Base-by-base conservation (phyloP, 306 rosid species). In the Begonia masoniana region DNA sequence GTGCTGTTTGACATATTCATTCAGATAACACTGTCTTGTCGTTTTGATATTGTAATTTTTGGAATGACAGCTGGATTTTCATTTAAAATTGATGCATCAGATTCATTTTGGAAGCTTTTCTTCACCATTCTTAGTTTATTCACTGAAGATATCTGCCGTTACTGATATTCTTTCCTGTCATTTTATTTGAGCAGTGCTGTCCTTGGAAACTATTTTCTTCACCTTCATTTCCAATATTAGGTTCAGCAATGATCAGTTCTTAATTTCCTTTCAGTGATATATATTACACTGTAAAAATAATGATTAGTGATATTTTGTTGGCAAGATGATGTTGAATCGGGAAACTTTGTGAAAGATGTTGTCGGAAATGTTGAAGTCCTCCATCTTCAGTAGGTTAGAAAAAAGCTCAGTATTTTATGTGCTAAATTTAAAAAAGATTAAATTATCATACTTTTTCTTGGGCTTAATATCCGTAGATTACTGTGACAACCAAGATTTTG, bases 91-190 rank as follows among this genome's bases (percentile, higher is more conserved):
- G 19, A 17, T 12, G 76, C 70, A 59, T 74, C 62, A 58, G 77
- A 71, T 7, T 82, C 85, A 5, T 82, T 78, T 61, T 82, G 83
- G 81, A 67, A 82, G 74, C 83, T 78, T 54, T 76, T 82, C 69
- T 73, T 1, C 19, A 0, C 19, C 19, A 17, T 17, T 17, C 1
- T 17, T 17, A 17, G 19, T 0, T 17, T 17, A 17, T 17, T 1
- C 19, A 17, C 19, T 17, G 19, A 1, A 17, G 19, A 1, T 17
- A 17, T 17, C 19, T 17, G 19, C 19, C 19, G 19, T 17, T 17
- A 17, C 19, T 17, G 19, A 17, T 17, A 1, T 17, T 17, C 19
- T 15, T 54, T 35, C 35, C 12, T 21, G 3, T 21, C 3, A 21
- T 21, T 21, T 21, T 21, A 21, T 21, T 21, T 21, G 3, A 43